Percentiles rank a stretch among this genome's conserved stretches.
These are phyloP conservation scores for Cylindrotheca fusiformis DNA, from an alignment of 108 stramenopile species.

Conservation along the genomic window DNA sequence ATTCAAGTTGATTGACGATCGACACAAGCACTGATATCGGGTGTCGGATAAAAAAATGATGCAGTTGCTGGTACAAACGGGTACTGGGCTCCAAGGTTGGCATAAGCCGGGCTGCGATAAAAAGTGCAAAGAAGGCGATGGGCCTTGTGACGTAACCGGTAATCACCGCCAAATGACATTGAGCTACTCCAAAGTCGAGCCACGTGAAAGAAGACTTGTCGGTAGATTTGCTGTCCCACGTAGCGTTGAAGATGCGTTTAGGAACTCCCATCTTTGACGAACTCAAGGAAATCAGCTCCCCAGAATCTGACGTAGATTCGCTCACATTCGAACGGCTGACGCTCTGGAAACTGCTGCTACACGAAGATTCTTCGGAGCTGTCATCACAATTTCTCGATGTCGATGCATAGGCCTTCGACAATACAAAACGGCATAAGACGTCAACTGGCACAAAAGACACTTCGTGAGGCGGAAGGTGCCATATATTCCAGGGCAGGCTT, in stretches of 20 bases:
- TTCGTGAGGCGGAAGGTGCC: conserved; percentile 60
- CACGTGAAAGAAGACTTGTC: conserved; percentile 57
- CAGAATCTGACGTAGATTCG: conserved; percentile 16
- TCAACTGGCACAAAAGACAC: conserved; percentile 84
- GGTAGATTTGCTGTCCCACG: conserved; percentile 66
- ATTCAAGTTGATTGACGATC: conserved; percentile 24
- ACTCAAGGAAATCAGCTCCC: conserved; percentile 1
- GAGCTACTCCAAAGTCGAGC: conserved; percentile 64
- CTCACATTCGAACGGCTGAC: conserved; percentile 13
- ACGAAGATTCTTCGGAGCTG: conserved; percentile 2
- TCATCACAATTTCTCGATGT: neutral
- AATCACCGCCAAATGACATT: conserved; percentile 66
- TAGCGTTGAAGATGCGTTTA: conserved; percentile 53
- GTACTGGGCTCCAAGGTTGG: conserved; percentile 38
- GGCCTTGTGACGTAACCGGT: conserved; percentile 62
- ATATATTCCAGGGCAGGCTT: conserved; percentile 72
- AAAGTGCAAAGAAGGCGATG: conserved; percentile 55
- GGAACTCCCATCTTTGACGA: neutral
- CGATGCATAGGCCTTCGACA: conserved; percentile 51
- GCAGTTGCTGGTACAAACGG: conserved; percentile 41
- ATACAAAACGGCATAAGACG: conserved; percentile 63
- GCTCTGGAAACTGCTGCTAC: conserved; percentile 21
- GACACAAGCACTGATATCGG: conserved; percentile 43
- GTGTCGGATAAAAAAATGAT: conserved; percentile 38
- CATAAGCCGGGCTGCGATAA: conserved; percentile 54